Conservation (phyloP, 106 monocot species). For the Apostasia shenzhenica region DNA sequence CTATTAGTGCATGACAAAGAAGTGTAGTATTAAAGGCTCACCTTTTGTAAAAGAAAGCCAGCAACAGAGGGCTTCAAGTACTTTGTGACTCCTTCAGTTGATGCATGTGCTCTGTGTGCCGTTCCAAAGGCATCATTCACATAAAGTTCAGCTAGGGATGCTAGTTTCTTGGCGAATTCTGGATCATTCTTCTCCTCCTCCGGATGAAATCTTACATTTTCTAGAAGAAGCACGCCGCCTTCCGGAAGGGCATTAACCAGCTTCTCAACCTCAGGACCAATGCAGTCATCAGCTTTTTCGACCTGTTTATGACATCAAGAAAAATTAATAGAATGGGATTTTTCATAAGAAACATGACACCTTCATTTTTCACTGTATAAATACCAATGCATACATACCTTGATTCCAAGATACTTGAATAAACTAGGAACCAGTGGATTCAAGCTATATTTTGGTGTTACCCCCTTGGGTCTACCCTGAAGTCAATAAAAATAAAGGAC, state of each 20-base stretch:
- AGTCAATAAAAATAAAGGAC: background rate
- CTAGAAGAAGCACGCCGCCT: slow-evolving; percentile 74
- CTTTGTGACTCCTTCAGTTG: slow-evolving; percentile 78
- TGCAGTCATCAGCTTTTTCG: slow-evolving; percentile 65
- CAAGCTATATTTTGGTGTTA: slow-evolving; percentile 71
- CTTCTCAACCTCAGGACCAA: slow-evolving; percentile 79
- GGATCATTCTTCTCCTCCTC: slow-evolving; percentile 96
- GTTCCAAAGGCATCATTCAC: slow-evolving; percentile 95
- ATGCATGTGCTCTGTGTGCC: slow-evolving; percentile 73
- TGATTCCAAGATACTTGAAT: slow-evolving; percentile 64
- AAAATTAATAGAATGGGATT: background rate
- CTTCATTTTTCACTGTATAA: background rate
- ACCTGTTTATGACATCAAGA: slow-evolving; percentile 21
- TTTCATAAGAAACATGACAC: no score
- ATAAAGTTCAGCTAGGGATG: slow-evolving; percentile 80
- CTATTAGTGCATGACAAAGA: background rate
- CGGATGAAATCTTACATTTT: slow-evolving; percentile 85
- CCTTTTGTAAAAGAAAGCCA: slow-evolving; percentile 66
- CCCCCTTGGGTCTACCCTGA: slow-evolving; percentile 24
- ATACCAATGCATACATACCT: slow-evolving; percentile 23
- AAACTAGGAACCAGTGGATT: slow-evolving; percentile 68
- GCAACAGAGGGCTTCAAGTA: slow-evolving; percentile 64
- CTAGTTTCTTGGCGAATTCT: slow-evolving; percentile 85
- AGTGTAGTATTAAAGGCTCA: slow-evolving; percentile 7
- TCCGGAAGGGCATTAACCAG: slow-evolving; percentile 55